Base-by-base conservation (phyloP, 169 alveolate genomes). In the Plasmodium inui region DNA sequence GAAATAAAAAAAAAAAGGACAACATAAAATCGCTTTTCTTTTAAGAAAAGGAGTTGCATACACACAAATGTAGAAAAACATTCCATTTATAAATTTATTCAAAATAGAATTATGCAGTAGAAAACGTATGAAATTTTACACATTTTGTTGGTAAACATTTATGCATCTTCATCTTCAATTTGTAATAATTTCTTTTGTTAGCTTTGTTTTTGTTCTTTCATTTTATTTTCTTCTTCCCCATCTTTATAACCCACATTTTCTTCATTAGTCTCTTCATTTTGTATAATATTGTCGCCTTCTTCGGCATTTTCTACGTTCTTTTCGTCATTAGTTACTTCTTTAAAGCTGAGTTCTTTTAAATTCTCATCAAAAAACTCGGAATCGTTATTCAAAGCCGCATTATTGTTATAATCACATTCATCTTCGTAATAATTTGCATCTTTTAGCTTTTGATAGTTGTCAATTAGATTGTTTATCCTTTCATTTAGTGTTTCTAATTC, bases 281-380 rank as follows among this genome's bases (percentile, higher is more conserved):
- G 80, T 41, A 53, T 57, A 53, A 1, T 46, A 53, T 50, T 50
- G 61, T 82, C 90, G 61, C 55, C 37, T 53, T 57, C 55, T 82
- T 30, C 41, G 34, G 34, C 41, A 57, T 82, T 82, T 57, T 17
- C 90, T 50, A 53, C n/a, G 61, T n/a, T 17, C 22, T 82, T 7
- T 6, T 8, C 74, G 30, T 84, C 92, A 44, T 84, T 73, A 37
- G 44, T 41, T 6, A 71, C 26, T 73, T 85, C 93, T 85, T 85
- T 74, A 85, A 85, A 85, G 79, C 81, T 73, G 6, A 85, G 70
- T 53, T 85, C 85, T 50, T 32, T 26, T 85, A 85, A 85, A 34
- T 85, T 85, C n/a, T 17, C 55, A 34, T 85, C 82, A 76, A 85
- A 85, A 85, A 74, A 32, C 70, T 85, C 93, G 50, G 93, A 85